phyloP scores from a whole-genome alignment of 2,329 filamentous ascomycete genomes.

The Sphaerostilbella broomeana region DNA sequence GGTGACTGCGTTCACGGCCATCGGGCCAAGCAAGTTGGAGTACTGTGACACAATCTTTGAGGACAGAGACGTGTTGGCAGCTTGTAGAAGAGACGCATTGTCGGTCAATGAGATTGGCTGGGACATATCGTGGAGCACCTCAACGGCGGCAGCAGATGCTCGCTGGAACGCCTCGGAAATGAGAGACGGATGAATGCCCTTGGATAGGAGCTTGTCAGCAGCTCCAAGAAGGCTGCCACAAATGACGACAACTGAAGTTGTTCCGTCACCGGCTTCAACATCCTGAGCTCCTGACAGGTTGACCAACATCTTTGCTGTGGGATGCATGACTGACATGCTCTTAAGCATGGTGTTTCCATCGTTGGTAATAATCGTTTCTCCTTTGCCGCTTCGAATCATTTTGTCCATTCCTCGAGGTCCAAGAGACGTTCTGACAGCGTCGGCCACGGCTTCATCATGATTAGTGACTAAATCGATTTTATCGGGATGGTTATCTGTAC shows the following conservation, averaged over 20 bases:
- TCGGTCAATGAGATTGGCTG: constrained; percentile 86
- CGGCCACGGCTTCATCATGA: constrained; percentile 67
- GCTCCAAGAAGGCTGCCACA: constrained; percentile 90
- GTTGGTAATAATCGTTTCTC: constrained; percentile 98
- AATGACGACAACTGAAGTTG: constrained; percentile 96
- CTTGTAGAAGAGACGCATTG: constrained; percentile 85
- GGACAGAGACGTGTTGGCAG: constrained; percentile 91
- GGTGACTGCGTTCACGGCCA: constrained; percentile 94
- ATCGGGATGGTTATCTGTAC: constrained; percentile 40
- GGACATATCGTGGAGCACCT: constrained; percentile 91
- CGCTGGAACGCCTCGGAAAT: constrained; percentile 98
- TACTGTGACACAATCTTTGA: constrained; percentile 99
- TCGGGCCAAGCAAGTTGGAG: constrained; percentile 88
- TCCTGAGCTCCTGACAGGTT: constrained; percentile 96
- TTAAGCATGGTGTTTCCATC: constrained; percentile 99
- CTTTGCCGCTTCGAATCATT: constrained; percentile 96
- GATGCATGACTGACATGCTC: constrained; percentile 98
- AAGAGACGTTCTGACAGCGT: constrained; percentile 94
- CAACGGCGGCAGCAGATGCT: constrained; percentile 80
- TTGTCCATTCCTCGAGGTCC: constrained; percentile 98
- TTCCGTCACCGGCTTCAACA: constrained; percentile 96
- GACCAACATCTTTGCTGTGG: constrained; percentile 98
- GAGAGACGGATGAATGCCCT: constrained; percentile 94
- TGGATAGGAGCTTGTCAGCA: constrained; percentile 81
- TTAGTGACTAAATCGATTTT: constrained; percentile 1